Base-by-base conservation (phyloP, 345 rosid genomes). In the Gossypium longicalyx region DNA sequence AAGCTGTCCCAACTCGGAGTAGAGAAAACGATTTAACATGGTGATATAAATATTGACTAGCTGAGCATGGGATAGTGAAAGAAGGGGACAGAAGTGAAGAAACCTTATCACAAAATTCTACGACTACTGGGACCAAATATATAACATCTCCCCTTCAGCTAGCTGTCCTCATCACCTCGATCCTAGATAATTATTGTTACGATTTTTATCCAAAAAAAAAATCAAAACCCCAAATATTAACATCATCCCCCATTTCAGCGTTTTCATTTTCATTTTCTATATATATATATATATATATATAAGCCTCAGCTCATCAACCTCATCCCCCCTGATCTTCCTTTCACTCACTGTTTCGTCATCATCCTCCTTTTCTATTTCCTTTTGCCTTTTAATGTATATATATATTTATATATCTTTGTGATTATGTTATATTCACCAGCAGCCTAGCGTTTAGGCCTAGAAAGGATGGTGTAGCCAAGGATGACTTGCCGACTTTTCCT, bases 401-500 rank as follows among this genome's bases (percentile, higher is more conserved):
- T 27, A 0, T 25, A 25, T 25, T 25, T 29, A 3, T 29, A 29
- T 34, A 0, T 34, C 7, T 34, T 34, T 4, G 41, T 34, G 3
- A 2, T 17, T 19, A 48, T 27, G 15, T 10, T 9, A 6, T 5
- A 19, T 76, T 78, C 82, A 66, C 65, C 63, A n/a, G 16, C 72
- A 71, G 59, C 82, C 81, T 77, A 41, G 60, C 86, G 38, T 83
- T 72, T 72, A 22, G 82, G 82, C 63, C 57, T 19, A 68, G 76
- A 75, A 80, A 71, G 74, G 57, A 72, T 65, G 62, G 41, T 84
- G 85, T 85, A 86, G 89, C 89, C 89, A 86, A 86, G 89, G 86
- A 86, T 86, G 89, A 86, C 83, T 86, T 86, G 87, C 89, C 89
- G 87, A 59, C 78, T 45, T 17, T 22, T 29, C 16, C 15, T 59